Percentiles rank a stretch among this genome's conserved stretches.
Evolutionary conservation across 164 flowering plant genomes (phyloP).

Genomic region (Stephania japonica): DNA sequence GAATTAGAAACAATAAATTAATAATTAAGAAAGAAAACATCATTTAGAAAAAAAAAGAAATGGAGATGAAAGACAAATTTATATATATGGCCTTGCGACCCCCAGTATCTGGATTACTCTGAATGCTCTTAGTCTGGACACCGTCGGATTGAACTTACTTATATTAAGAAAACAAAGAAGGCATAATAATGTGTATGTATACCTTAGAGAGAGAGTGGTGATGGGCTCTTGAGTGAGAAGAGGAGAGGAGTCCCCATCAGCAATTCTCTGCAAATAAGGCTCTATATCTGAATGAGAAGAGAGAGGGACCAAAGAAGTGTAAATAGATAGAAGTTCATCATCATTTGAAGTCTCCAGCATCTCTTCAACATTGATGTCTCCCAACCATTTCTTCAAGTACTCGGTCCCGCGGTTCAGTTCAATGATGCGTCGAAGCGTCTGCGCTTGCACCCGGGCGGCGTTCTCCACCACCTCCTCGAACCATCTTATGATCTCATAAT

Average conservation of each 20-base stretch:
- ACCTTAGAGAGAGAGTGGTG: slow-evolving; percentile 72
- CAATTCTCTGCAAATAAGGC: slow-evolving; percentile 67
- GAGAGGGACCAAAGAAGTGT: slow-evolving; percentile 59
- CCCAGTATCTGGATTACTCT: too few species aligned
- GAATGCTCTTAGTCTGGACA: too few species aligned
- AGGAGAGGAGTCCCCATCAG: slow-evolving; percentile 64
- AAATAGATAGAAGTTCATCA: slow-evolving; percentile 36
- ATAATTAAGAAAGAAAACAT: too few species aligned
- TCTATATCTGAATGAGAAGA: slow-evolving; percentile 66
- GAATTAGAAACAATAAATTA: too few species aligned
- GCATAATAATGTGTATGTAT: background rate
- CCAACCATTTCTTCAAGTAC: slow-evolving; percentile 61
- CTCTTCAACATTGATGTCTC: slow-evolving; percentile 34
- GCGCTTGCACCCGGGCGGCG: slow-evolving; percentile 45
- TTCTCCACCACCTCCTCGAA: slow-evolving; percentile 51
- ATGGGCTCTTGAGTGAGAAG: slow-evolving; percentile 67
- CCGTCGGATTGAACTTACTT: too few species aligned
- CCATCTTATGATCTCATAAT: slow-evolving; percentile 45
- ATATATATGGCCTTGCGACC: background rate
- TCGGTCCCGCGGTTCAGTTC: slow-evolving; percentile 50
- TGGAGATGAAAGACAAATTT: background rate
- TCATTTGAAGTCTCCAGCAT: slow-evolving; percentile 32
- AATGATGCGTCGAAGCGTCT: slow-evolving; percentile 57
- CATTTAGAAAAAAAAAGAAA: background rate
- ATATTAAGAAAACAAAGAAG: too few species aligned